A percentile compares a stretch with the other conserved stretches of the same genome.
These are phyloP conservation scores for Phytophthora hibernalis DNA, from an alignment of 352 stramenopile genomes.

Conservation along the genomic window DNA sequence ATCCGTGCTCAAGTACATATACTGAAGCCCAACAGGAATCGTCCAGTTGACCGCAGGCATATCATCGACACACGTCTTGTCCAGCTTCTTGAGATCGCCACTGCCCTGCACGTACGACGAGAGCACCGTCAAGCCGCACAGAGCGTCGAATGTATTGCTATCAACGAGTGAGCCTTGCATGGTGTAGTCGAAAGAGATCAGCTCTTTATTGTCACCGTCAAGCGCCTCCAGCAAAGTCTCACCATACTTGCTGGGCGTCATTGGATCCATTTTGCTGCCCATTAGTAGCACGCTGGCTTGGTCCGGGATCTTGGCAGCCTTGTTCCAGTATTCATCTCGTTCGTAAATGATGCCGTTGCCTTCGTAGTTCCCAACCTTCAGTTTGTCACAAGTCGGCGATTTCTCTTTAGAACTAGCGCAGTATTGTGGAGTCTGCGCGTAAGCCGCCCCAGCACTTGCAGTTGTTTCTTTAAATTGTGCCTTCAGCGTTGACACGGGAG, in stretches of 20 bases:
- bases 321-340: slow-evolving; percentile 54
- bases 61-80: slow-evolving; percentile 42
- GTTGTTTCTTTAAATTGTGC: slow-evolving; percentile 18
- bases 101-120: slow-evolving; percentile 39
- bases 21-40: background rate
- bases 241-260: slow-evolving; percentile 50
- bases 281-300: slow-evolving; percentile 46
- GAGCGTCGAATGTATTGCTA: slow-evolving; percentile 15
- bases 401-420: slow-evolving; percentile 51
- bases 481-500: background rate
- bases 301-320: slow-evolving; percentile 20
- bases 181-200: slow-evolving; percentile 47
- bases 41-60: slow-evolving; percentile 36
- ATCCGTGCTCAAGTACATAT: slow-evolving; percentile 34
- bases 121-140: slow-evolving; percentile 45
- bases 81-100: slow-evolving; percentile 36
- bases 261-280: slow-evolving; percentile 42
- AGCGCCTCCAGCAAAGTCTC: slow-evolving; percentile 33
- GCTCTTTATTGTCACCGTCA: slow-evolving; percentile 37
- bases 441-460: slow-evolving; percentile 12
- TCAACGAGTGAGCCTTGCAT: slow-evolving; percentile 31
- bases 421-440: slow-evolving; percentile 36
- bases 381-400: slow-evolving; percentile 28
- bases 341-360: background rate
- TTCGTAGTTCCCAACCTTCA: slow-evolving; percentile 18